Conservation (phyloP, 805 yeast genomes). For the Spathaspora girioi region DNA sequence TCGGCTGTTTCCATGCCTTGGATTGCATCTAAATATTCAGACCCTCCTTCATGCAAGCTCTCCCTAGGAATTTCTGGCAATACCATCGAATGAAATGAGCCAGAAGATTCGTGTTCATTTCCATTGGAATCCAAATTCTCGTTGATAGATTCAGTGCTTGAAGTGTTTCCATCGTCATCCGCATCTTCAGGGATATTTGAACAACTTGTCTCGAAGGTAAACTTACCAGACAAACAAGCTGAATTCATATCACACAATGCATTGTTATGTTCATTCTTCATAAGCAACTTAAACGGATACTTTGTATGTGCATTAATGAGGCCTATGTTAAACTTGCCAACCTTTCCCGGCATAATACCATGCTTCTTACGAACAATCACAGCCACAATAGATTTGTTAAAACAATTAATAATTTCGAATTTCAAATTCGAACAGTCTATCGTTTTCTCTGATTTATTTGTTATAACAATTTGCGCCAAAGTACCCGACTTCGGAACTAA, state of each 20-base stretch:
- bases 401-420: slow-evolving; percentile 27
- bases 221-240: slow-evolving; percentile 20
- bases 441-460: slow-evolving; percentile 21
- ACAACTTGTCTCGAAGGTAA: slow-evolving; percentile 7
- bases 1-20: slow-evolving; percentile 10
- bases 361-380: slow-evolving; percentile 27
- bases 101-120: not conserved
- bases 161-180: slow-evolving; percentile 1
- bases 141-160: slow-evolving; percentile 7
- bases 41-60: slow-evolving; percentile 10
- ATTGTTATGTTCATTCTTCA: slow-evolving; percentile 16
- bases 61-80: slow-evolving; percentile 30
- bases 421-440: slow-evolving; percentile 29
- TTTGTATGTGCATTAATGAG: slow-evolving; percentile 28
- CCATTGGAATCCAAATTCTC: slow-evolving; percentile 1
- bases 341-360: slow-evolving; percentile 28
- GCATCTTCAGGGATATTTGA: not conserved
- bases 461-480: slow-evolving; percentile 28
- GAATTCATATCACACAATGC: slow-evolving; percentile 21
- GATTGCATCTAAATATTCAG: slow-evolving; percentile 21
- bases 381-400: slow-evolving; percentile 20
- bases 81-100: slow-evolving; percentile 21
- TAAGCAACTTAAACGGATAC: slow-evolving; percentile 27
- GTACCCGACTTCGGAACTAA: slow-evolving; percentile 28
- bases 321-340: slow-evolving; percentile 30